Percentiles rank a stretch among this genome's conserved stretches.
These are phyloP conservation scores for Apophysomyces elegans DNA, from an alignment of 371 early-diverging fungal genomes.

Conservation along the genomic window DNA sequence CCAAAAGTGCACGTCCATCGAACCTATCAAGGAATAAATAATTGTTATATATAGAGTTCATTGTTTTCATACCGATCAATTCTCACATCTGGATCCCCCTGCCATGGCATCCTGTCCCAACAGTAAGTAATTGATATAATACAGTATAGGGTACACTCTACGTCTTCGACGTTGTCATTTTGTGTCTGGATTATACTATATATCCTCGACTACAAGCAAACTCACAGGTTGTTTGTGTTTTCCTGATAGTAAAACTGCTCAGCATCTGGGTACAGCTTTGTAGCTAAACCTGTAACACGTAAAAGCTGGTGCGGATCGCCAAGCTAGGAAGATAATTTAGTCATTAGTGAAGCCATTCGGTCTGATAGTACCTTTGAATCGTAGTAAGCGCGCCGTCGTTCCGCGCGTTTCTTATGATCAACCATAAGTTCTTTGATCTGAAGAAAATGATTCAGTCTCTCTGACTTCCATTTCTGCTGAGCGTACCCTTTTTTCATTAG, in stretches of 20 bases:
- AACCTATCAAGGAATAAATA: slow-evolving; percentile 44
- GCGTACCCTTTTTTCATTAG: slow-evolving; percentile 50
- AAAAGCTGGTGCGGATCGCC: slow-evolving; percentile 64
- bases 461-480: no score
- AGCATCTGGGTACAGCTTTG: slow-evolving; percentile 54
- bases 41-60: neutral
- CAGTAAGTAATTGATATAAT: slow-evolving; percentile 3
- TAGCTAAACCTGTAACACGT: slow-evolving; percentile 57
- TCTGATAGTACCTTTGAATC: slow-evolving; percentile 52
- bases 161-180: slow-evolving; percentile 2
- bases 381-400: slow-evolving; percentile 60
- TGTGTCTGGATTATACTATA: slow-evolving; percentile 8
- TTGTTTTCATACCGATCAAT: slow-evolving; percentile 46
- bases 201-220: slow-evolving; percentile 11
- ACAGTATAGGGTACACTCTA: neutral
- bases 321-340: slow-evolving; percentile 32
- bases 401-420: slow-evolving; percentile 60
- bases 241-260: slow-evolving; percentile 60
- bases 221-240: slow-evolving; percentile 55
- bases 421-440: slow-evolving; percentile 60
- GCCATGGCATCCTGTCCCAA: slow-evolving; percentile 52
- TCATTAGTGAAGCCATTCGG: neutral
- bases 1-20: slow-evolving; percentile 62
- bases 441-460: no score
- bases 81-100: slow-evolving; percentile 49